A percentile compares a stretch with the other conserved stretches of the same genome.
Evolutionary conservation across 108 stramenopile genomes (phyloP).

Genomic region (Skeletonema tropicum): DNA sequence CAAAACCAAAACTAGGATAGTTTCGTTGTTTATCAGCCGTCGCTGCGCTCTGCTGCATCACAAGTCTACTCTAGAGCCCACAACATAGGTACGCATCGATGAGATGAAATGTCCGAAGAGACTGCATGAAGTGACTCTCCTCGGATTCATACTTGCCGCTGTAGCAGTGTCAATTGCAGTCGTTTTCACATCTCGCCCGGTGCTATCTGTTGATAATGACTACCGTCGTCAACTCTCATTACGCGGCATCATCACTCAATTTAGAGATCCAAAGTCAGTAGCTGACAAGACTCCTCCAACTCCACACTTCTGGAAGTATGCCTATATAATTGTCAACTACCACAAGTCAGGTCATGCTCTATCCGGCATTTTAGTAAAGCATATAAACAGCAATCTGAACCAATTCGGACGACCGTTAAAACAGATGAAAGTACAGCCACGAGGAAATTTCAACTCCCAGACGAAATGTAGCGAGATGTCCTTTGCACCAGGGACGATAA

Average conservation of each 20-base stretch:
- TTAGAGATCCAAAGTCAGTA: background rate
- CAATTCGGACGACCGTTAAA: background rate
- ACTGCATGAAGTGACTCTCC: background rate
- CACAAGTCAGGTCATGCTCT: slow-evolving; percentile 1
- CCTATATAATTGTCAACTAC: slow-evolving; percentile 2
- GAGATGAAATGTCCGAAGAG: background rate
- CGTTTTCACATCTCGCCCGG: background rate
- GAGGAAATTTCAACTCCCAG: background rate
- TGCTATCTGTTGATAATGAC: background rate
- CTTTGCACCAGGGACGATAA: slow-evolving; percentile 1
- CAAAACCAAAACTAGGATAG: too few relatives aligned
- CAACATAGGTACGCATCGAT: background rate
- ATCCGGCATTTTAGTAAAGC: background rate
- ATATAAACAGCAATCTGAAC: background rate
- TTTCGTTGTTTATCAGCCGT: too few relatives aligned
- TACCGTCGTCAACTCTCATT: background rate
- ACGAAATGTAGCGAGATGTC: slow-evolving; percentile 1
- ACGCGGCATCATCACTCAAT: background rate
- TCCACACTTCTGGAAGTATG: background rate
- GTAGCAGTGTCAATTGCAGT: background rate
- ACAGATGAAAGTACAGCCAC: background rate
- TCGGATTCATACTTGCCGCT: background rate
- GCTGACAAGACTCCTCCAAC: background rate
- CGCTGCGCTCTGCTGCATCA: too few relatives aligned
- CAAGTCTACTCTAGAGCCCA: too few relatives aligned